A percentile compares a stretch with the other conserved stretches of the same genome.
phyloP scores from a whole-genome alignment of 441 rosid genomes.

The Croton setiger region DNA sequence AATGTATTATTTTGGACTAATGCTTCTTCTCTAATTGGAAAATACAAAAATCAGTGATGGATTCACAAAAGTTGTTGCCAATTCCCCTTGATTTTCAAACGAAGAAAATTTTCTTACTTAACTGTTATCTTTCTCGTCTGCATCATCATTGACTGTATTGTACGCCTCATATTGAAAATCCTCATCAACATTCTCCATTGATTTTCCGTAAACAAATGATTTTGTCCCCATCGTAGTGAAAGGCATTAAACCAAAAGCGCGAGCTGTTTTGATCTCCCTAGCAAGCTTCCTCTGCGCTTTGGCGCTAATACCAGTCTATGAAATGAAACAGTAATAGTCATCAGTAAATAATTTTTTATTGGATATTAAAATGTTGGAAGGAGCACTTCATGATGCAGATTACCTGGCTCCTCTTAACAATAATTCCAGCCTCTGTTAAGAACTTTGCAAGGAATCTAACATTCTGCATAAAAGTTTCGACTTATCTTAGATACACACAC shows the following conservation, averaged over 20 bases:
- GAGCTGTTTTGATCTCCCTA: conserved; percentile 87
- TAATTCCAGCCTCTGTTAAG: conserved; percentile 78
- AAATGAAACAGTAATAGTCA: background rate
- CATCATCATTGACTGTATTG: conserved; percentile 16
- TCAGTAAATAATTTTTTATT: no score
- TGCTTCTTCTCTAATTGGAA: no score
- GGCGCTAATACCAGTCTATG: conserved; percentile 79
- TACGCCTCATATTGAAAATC: conserved; percentile 47
- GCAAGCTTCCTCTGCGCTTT: conserved; percentile 92
- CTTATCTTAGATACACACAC: background rate
- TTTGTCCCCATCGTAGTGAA: conserved; percentile 92
- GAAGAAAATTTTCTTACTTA: no score
- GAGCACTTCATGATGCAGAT: background rate
- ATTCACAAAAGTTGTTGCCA: no score
- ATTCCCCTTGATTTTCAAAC: no score
- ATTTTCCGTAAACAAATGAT: conserved; percentile 52
- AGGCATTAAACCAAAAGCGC: conserved; percentile 85
- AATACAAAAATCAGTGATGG: no score
- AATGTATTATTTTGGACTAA: no score
- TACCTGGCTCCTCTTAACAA: conserved; percentile 74
- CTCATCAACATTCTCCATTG: conserved; percentile 53
- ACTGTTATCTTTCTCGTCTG: conserved; percentile 15
- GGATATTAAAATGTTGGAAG: background rate
- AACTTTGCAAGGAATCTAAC: conserved; percentile 76
- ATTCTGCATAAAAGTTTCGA: conserved; percentile 46